A percentile compares a stretch with the other conserved stretches of the same genome.
Conservation (phyloP, 352 stramenopile species). For the Globisporangium okanoganense region DNA sequence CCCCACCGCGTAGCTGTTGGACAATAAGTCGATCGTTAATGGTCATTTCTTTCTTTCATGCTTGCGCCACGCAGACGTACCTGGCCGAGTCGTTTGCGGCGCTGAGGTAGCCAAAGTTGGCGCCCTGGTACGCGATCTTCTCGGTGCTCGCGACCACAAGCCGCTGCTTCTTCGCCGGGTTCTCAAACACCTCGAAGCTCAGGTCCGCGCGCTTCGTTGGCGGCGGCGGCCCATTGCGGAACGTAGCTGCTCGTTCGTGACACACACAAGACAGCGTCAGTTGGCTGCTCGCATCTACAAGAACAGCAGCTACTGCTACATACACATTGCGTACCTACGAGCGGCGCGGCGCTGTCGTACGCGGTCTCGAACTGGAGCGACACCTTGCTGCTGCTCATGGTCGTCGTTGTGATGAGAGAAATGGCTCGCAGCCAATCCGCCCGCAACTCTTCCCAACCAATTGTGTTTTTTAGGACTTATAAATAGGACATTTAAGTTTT, state of each 20-base stretch:
- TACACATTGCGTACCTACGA: constrained; percentile 44
- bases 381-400: constrained; percentile 62
- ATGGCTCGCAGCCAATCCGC: constrained; percentile 8
- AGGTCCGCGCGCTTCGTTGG: constrained; percentile 52
- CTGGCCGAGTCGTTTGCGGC: constrained; percentile 62
- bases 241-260: constrained; percentile 45
- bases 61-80: constrained; percentile 21
- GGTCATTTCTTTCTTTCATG: no score
- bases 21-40: no score
- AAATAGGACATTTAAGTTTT: no score
- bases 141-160: constrained; percentile 74
- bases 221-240: constrained; percentile 74
- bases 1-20: constrained; percentile 69
- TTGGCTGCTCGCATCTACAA: background rate
- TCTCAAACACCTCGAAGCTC: constrained; percentile 79
- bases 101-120: constrained; percentile 82
- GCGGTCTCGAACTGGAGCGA: constrained; percentile 55
- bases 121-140: constrained; percentile 79
- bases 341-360: constrained; percentile 50
- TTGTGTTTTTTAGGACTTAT: no score
- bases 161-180: constrained; percentile 74
- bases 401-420: constrained; percentile 9
- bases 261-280: background rate
- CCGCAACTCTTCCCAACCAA: constrained; percentile 34
- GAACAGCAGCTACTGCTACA: background rate